Conservation (phyloP, 768 basidiomycete genomes). For the Leccinum longicurvipes region DNA sequence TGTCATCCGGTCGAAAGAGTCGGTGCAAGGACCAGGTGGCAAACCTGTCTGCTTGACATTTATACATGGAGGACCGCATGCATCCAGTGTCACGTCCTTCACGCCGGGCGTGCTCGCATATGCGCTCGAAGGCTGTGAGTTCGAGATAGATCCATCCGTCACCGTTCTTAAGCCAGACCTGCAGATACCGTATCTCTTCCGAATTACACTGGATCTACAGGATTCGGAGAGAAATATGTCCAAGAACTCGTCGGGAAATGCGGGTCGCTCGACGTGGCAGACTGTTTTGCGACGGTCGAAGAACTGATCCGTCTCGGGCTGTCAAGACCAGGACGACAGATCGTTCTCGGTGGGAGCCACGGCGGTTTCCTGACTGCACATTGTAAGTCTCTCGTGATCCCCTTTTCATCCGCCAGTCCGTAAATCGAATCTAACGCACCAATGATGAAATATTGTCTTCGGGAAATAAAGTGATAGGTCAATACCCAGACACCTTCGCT, state of each 20-base stretch:
- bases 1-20: conserved; percentile 37
- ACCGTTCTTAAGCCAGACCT: not conserved
- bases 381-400: conserved; percentile 36
- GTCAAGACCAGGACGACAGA: conserved; percentile 48
- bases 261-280: conserved; percentile 62
- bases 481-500: conserved; percentile 56
- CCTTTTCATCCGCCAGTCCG: not conserved
- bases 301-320: conserved; percentile 51
- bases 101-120: conserved; percentile 40
- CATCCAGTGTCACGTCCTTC: conserved; percentile 45
- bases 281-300: conserved; percentile 55
- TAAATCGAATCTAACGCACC: not conserved
- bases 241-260: conserved; percentile 53
- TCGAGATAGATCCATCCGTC: not conserved
- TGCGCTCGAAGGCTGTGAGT: conserved; percentile 61
- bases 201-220: conserved; percentile 67
- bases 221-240: conserved; percentile 61
- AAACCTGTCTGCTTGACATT: conserved; percentile 47
- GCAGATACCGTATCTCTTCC: conserved; percentile 57
- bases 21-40: conserved; percentile 3
- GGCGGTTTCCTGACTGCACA: conserved; percentile 65
- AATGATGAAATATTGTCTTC: not conserved
- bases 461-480: conserved; percentile 50
- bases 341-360: conserved; percentile 66
- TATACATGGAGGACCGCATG: conserved; percentile 67